Percentiles rank a stretch among this genome's conserved stretches.
These are phyloP conservation scores for Kwoniella dejecticola DNA, from an alignment of 768 basidiomycete genomes.

Conservation along the genomic window DNA sequence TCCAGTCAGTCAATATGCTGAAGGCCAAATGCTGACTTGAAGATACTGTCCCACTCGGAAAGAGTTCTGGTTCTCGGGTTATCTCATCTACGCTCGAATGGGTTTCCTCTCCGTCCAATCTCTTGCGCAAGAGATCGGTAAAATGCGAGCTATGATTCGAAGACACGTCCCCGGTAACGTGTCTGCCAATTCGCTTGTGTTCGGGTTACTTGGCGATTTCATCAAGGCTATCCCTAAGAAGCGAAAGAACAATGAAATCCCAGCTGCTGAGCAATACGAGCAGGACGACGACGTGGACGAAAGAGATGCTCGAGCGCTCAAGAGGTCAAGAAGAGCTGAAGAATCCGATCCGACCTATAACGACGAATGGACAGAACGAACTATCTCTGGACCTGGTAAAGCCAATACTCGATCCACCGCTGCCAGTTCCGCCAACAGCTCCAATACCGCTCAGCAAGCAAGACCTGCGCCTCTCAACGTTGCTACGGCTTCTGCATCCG, in stretches of 20 bases:
- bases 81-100: slow-evolving; percentile 56
- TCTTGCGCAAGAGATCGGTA: slow-evolving; percentile 62
- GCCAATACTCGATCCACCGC: background rate
- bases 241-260: slow-evolving; percentile 11
- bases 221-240: slow-evolving; percentile 36
- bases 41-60: background rate
- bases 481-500: background rate
- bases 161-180: slow-evolving; percentile 64
- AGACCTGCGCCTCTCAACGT: slow-evolving; percentile 15
- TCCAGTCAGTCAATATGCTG: background rate
- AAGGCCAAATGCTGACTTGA: background rate
- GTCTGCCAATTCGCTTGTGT: slow-evolving; percentile 65
- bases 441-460: background rate
- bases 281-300: slow-evolving; percentile 35
- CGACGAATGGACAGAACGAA: slow-evolving; percentile 18
- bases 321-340: slow-evolving; percentile 26
- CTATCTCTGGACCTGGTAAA: background rate
- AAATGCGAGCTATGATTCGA: slow-evolving; percentile 65
- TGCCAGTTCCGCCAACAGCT: background rate
- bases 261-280: slow-evolving; percentile 39
- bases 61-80: slow-evolving; percentile 70
- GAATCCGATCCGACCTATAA: slow-evolving; percentile 32
- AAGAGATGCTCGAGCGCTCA: slow-evolving; percentile 23
- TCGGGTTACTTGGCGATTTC: slow-evolving; percentile 64
- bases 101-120: slow-evolving; percentile 45